Evolutionary conservation across 2,329 filamentous ascomycete species (phyloP), one percentile per base, ranked within the genome.

Genomic region (Alternaria sp.): DNA sequence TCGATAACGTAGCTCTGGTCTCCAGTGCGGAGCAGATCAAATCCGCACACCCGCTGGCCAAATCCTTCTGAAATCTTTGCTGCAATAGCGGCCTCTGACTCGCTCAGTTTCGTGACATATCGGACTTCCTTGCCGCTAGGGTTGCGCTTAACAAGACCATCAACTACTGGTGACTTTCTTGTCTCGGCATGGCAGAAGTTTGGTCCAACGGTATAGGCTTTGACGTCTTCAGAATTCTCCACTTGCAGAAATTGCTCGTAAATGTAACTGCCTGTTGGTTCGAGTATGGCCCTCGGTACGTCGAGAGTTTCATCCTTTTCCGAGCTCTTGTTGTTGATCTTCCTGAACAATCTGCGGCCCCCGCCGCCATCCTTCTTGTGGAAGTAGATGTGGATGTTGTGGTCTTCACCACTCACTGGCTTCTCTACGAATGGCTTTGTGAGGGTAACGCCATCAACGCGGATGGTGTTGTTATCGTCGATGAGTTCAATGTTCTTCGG

Each of bases 371-470:
- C 87, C 43, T 92, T 91, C 64, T 90, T 91, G 22, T 94, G 92
- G 74, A 96, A 98, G 81, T 98, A 99, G 57, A 99, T 97, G 80
- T 97, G 91, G 71, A 99, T 97, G 77, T 99, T 99, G 81, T 99
- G 95, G 74, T 99, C 94, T 80, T 99, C 95, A 34, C 95, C 95
- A 74, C 92, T 97, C n/a, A 93, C 94, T 0, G 95, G 95, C 78
- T 99, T 99, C 77, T 99, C 95, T 38, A 99, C 95, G 74, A 99
- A 99, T 0, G 95, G 95, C 76, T 99, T 99, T 70, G 86, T 90
- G 46, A 99, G 85, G 4, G 89, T 79, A 41, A 87, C 85, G 11
- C 94, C 95, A 75, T 99, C 94, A 10, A 99, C 94, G 43, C 90
- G 88, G 56, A 99, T 85, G 5, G 91, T 90, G 75, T 99, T 94